These are phyloP conservation scores for Ustulina deusta DNA, from an alignment of 2,329 filamentous ascomycete genomes.

Conservation along the genomic window DNA sequence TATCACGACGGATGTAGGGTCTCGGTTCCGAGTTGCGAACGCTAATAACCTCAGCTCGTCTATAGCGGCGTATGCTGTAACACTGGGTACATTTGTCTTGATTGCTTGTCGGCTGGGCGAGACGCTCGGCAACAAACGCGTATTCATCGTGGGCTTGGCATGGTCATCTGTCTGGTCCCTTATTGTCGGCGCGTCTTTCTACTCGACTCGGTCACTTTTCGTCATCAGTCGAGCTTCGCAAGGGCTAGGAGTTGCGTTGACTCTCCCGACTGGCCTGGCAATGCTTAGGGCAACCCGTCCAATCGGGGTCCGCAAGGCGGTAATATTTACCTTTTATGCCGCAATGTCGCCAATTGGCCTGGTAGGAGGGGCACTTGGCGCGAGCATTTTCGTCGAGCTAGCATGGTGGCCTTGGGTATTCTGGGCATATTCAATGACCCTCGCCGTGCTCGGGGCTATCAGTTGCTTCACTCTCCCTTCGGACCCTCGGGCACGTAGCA, in stretches of 20 bases:
- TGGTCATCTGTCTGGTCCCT: constrained; percentile 68
- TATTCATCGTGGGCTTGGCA: constrained; percentile 65
- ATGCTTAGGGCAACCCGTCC: constrained; percentile 69
- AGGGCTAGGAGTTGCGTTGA: constrained; percentile 71
- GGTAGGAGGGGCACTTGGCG: constrained; percentile 57
- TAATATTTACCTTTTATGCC: constrained; percentile 67
- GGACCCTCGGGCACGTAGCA: constrained; percentile 37
- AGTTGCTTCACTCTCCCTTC: constrained; percentile 54
- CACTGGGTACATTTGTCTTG: constrained; percentile 68
- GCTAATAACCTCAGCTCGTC: constrained; percentile 65
- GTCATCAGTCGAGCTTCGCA: constrained; percentile 66
- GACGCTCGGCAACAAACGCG: constrained; percentile 66
- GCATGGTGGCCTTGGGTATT: constrained; percentile 63
- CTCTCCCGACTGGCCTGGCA: constrained; percentile 73
- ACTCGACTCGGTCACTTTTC: constrained; percentile 54
- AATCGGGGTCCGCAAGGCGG: constrained; percentile 68
- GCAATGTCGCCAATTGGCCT: constrained; percentile 61
- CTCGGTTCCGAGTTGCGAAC: constrained; percentile 58
- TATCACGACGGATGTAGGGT: constrained; percentile 61
- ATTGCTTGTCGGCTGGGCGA: constrained; percentile 68
- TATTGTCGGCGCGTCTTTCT: constrained; percentile 59
- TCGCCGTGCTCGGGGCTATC: constrained; percentile 51
- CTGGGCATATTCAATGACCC: constrained; percentile 56
- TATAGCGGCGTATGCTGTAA: constrained; percentile 68
- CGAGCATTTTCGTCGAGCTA: constrained; percentile 54